phyloP scores from a whole-genome alignment of 768 basidiomycete species.

The Clitopilus hobsonii region DNA sequence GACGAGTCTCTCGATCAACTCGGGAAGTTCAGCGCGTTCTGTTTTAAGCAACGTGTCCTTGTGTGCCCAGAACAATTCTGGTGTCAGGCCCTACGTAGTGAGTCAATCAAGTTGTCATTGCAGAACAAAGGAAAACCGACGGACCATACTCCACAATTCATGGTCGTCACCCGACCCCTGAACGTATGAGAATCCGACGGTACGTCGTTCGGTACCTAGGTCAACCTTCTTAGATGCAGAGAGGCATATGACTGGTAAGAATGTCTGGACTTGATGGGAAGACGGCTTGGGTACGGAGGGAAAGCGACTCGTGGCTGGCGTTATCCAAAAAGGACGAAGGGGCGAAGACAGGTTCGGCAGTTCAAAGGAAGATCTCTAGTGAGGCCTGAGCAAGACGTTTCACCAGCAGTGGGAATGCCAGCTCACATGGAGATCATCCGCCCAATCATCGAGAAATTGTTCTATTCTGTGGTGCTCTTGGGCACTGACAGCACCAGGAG shows the following conservation, averaged over 20 bases:
- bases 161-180: constrained; percentile 97
- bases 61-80: constrained; percentile 66
- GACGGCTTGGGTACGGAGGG: constrained; percentile 25
- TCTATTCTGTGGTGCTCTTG: constrained; percentile 85
- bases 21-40: constrained; percentile 44
- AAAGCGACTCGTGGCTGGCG: constrained; percentile 58
- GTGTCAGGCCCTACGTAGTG: constrained; percentile 62
- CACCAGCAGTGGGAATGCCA: neutral
- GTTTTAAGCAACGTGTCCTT: constrained; percentile 41
- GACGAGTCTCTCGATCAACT: constrained; percentile 31
- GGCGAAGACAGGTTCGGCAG: constrained; percentile 59
- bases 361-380: constrained; percentile 66
- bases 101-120: neutral
- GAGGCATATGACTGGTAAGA: constrained; percentile 74
- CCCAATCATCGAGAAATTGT: constrained; percentile 61
- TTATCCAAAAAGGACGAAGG: constrained; percentile 86
- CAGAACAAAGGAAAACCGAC: neutral
- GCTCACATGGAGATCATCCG: constrained; percentile 58
- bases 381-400: neutral
- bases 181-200: constrained; percentile 77
- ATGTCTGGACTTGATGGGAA: constrained; percentile 23
- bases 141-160: constrained; percentile 81
- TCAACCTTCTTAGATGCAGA: constrained; percentile 75
- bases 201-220: constrained; percentile 56
- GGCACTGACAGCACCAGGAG: constrained; percentile 58